Percentiles rank a stretch among this genome's conserved stretches.
phyloP scores from a whole-genome alignment of 768 basidiomycete genomes.

The Amanita pallidorosea region DNA sequence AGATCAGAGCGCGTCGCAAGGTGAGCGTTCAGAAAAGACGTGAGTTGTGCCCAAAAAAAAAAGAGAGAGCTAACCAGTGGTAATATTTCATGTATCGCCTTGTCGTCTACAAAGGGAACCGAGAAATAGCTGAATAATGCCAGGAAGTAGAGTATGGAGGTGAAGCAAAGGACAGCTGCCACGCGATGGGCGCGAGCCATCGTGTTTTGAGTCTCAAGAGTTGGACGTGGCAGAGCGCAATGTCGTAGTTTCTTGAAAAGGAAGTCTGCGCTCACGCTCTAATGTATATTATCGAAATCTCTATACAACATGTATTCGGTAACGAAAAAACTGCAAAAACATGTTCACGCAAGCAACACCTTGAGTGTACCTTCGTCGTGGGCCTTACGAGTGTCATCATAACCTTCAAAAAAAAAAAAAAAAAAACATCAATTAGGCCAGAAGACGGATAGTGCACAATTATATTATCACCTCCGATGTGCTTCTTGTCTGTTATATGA shows the following conservation, averaged over 20 bases:
- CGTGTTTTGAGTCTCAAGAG: not conserved
- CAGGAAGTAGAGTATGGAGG: constrained; percentile 42
- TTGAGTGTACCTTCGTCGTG: constrained; percentile 20
- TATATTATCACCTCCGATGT: constrained; percentile 37
- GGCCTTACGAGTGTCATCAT: constrained; percentile 23
- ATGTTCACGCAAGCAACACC: constrained; percentile 9
- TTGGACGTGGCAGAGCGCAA: no score
- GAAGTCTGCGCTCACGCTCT: not conserved
- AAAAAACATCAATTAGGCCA: not conserved
- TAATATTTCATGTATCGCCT: constrained; percentile 36
- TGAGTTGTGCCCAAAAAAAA: not conserved
- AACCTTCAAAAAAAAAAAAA: no score
- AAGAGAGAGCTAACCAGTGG: constrained; percentile 40
- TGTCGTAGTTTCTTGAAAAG: not conserved
- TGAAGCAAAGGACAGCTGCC: constrained; percentile 29
- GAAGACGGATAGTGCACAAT: no score
- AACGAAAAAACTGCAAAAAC: no score
- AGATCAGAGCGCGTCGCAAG: no score
- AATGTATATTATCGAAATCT: not conserved
- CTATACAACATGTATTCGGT: not conserved
- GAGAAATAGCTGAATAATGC: constrained; percentile 43
- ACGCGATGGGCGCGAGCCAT: constrained; percentile 61
- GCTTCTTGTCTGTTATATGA: constrained; percentile 29
- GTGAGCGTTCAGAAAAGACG: not conserved
- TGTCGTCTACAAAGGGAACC: constrained; percentile 40